These are phyloP conservation scores for Picea sitchensis DNA, from an alignment of 75 land plant species.

Conservation along the genomic window DNA sequence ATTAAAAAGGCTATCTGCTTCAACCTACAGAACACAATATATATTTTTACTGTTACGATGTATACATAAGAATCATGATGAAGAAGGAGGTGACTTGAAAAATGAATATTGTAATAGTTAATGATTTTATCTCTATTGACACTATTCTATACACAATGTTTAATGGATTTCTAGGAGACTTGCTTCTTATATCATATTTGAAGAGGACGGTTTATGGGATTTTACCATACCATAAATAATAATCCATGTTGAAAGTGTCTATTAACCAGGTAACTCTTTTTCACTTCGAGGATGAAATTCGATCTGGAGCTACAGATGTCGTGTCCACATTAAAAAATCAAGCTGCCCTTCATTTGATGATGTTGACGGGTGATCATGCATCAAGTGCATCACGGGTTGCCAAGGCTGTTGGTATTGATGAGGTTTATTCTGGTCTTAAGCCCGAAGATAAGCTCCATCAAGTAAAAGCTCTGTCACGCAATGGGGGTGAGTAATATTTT, in stretches of 20 bases:
- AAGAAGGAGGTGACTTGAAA: background rate
- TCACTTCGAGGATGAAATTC: conserved; percentile 94
- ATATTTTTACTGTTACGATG: background rate
- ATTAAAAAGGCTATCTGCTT: background rate
- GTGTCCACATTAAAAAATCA: conserved; percentile 52
- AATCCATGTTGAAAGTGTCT: background rate
- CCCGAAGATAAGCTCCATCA: conserved; percentile 94
- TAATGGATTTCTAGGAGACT: background rate
- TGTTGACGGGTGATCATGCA: conserved; percentile 97
- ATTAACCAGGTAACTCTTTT: conserved; percentile 81
- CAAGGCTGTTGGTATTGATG: conserved; percentile 85
- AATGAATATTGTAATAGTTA: background rate
- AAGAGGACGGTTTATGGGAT: background rate
- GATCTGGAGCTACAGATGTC: conserved; percentile 68
- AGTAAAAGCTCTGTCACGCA: conserved; percentile 63
- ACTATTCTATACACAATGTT: background rate
- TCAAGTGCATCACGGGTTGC: conserved; percentile 91
- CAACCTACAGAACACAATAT: background rate
- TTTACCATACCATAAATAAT: background rate
- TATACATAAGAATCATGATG: background rate
- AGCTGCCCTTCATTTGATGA: conserved; percentile 69
- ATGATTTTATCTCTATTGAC: background rate
- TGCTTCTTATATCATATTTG: background rate
- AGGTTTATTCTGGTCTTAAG: conserved; percentile 74
- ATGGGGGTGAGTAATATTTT: conserved; percentile 45